Base-by-base conservation (phyloP, 2,329 filamentous ascomycete genomes). In the Colletotrichum truncatum region DNA sequence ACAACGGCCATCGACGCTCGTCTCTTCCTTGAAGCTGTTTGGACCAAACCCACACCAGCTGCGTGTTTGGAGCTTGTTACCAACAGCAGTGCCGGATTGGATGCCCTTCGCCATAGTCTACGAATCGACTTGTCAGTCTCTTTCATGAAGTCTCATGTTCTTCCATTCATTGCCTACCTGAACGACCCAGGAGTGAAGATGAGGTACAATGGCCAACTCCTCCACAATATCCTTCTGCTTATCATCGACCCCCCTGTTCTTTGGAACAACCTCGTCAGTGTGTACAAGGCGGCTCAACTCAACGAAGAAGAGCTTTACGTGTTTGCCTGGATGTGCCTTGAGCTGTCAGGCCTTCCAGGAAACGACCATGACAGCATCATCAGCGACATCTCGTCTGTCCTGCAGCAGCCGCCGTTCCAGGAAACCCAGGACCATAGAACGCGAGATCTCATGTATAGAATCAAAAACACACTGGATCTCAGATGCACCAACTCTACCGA, bases 211-310 rank as follows among this genome's bases (percentile, higher is more conserved):
- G 87, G 87, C 1, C 76, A 82, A 11, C 79, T 87, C 38, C 74
- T 89, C 3, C 74, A 77, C 30, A 75, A 80, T 12, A 49, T 89
- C 3, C 70, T 89, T 2, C 65, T 77, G 0, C 74, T 76, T 1
- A 75, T 89, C 3, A 73, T 85, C 2, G 75, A 85, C 1, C 87
- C 88, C 0, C 81, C 82, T 0, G 84, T 83, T 0, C 77, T 89
- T 11, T 90, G 88, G 88, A 21, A 10, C 16, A 53, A 48, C n/a
- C 39, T 64, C 10, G 12, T 64, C 18, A 78, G 80, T 14, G 77
- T 80, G 0, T 70, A 88, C 2, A 39, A 84, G 16, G 64, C 74
- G 1, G 67, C 73, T 2, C 76, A 76, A 43, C 53, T 70, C 4
- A 61, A 32, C 2, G 70, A 77, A 1, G 68, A 67, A 0, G 72